A percentile compares a stretch with the other conserved stretches of the same genome.
Conservation (phyloP, 352 stramenopile species). For the Pythium rishiriense region DNA sequence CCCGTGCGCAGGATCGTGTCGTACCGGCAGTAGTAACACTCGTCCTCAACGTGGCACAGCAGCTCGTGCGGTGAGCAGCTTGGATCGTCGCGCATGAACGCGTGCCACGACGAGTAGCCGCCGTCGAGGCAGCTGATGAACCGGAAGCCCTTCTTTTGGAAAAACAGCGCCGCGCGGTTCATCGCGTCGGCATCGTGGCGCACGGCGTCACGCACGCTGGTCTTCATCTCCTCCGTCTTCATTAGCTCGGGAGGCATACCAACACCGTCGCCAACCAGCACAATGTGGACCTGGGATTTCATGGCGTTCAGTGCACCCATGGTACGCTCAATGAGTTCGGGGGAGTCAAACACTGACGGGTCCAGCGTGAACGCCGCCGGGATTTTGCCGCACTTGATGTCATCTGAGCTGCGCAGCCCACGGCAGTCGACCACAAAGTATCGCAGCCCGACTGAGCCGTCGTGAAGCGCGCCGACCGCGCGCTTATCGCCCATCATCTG, state of each 20-base stretch:
- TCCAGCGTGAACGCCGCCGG: constrained; percentile 76
- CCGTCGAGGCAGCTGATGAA: constrained; percentile 78
- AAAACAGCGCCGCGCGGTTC: constrained; percentile 78
- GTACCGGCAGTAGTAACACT: constrained; percentile 82
- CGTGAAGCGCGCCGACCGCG: constrained; percentile 6
- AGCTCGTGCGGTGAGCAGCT: constrained; percentile 62
- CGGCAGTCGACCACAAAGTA: constrained; percentile 85
- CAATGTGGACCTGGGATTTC: constrained; percentile 73
- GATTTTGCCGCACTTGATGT: constrained; percentile 78
- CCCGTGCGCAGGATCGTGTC: constrained; percentile 72
- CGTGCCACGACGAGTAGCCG: constrained; percentile 80
- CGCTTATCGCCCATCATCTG: constrained; percentile 70
- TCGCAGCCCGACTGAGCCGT: constrained; percentile 30
- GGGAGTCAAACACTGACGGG: constrained; percentile 77
- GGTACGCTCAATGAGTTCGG: constrained; percentile 71
- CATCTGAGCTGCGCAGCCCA: constrained; percentile 69
- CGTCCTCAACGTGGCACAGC: constrained; percentile 59
- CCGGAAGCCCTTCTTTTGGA: constrained; percentile 83
- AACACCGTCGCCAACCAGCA: constrained; percentile 74
- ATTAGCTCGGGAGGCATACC: constrained; percentile 60
- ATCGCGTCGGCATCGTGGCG: constrained; percentile 64
- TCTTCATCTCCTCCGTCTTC: constrained; percentile 68
- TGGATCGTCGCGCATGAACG: constrained; percentile 74
- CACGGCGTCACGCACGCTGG: constrained; percentile 73
- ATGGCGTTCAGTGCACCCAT: constrained; percentile 72